Conservation (phyloP, 2,329 filamentous ascomycete species). For the Ophiocordyceps sinensis region DNA sequence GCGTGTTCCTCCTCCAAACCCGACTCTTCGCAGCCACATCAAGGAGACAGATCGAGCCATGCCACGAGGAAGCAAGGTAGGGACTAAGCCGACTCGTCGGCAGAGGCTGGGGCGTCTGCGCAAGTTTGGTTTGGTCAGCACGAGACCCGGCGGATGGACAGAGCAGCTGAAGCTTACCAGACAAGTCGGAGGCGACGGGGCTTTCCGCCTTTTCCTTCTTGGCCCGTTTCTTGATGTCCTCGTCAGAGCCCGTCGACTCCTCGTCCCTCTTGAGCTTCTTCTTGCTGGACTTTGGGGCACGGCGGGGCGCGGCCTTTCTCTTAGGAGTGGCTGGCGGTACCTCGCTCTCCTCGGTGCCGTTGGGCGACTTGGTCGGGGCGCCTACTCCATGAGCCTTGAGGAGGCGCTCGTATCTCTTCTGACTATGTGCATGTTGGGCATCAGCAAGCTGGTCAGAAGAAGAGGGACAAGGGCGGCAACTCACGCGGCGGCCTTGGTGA, state of each 20-base stretch:
- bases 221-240: slow-evolving; percentile 7
- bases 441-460: not conserved
- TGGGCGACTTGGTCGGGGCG: slow-evolving; percentile 4
- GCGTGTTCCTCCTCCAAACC: too few relatives aligned
- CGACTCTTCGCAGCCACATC: too few relatives aligned
- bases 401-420: slow-evolving; percentile 54
- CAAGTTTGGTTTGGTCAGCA: too few relatives aligned
- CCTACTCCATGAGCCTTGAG: slow-evolving; percentile 41
- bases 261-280: slow-evolving; percentile 6
- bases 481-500: slow-evolving; percentile 56
- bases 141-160: too few relatives aligned
- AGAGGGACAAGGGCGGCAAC: slow-evolving; percentile 15
- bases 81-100: too few relatives aligned
- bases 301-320: slow-evolving; percentile 12
- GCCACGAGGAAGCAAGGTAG: too few relatives aligned
- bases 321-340: slow-evolving; percentile 11
- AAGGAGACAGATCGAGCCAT: too few relatives aligned
- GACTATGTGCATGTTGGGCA: slow-evolving; percentile 23
- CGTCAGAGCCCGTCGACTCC: too few relatives aligned
- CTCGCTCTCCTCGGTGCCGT: slow-evolving; percentile 2
- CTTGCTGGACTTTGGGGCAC: slow-evolving; percentile 7
- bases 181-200: slow-evolving; percentile 7
- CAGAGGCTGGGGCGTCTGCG: too few relatives aligned
- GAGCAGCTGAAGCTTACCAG: slow-evolving; percentile 8
- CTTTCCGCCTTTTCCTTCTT: slow-evolving; percentile 5